A percentile compares a stretch with the other conserved stretches of the same genome.
Conservation (phyloP, 2,329 filamentous ascomycete species). For the Aphanoascus verrucosus region DNA sequence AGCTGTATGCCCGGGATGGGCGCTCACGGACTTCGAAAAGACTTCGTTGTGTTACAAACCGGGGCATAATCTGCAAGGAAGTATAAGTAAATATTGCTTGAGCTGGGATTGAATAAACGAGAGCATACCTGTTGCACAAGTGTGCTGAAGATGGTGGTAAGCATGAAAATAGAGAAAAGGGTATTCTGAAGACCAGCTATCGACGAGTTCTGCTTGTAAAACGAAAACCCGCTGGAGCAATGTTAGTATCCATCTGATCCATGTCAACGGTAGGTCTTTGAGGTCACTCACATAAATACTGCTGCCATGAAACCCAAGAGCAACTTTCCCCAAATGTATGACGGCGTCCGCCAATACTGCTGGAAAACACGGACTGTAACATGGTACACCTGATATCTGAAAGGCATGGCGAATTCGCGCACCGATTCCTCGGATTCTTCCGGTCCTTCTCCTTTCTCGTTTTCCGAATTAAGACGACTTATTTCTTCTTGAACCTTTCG, state of each 20-base stretch:
- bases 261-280: background rate
- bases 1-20: slow-evolving; percentile 72
- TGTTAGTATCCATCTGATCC: slow-evolving; percentile 36
- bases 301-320: slow-evolving; percentile 51
- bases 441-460: slow-evolving; percentile 23
- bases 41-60: slow-evolving; percentile 70
- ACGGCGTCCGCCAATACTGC: slow-evolving; percentile 79
- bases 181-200: slow-evolving; percentile 75
- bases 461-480: slow-evolving; percentile 44
- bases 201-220: slow-evolving; percentile 60
- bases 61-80: slow-evolving; percentile 51
- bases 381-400: slow-evolving; percentile 52
- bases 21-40: slow-evolving; percentile 78
- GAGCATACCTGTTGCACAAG: slow-evolving; percentile 41
- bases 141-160: slow-evolving; percentile 47
- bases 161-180: slow-evolving; percentile 76
- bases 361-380: slow-evolving; percentile 67
- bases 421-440: slow-evolving; percentile 13
- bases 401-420: slow-evolving; percentile 58
- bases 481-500: slow-evolving; percentile 47
- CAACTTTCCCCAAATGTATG: slow-evolving; percentile 73
- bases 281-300: slow-evolving; percentile 52
- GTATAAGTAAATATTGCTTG: slow-evolving; percentile 25
- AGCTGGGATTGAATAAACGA: slow-evolving; percentile 58
- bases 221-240: slow-evolving; percentile 64